These are phyloP conservation scores for Talaromyces sp. DNA, from an alignment of 2,329 filamentous ascomycete genomes.

Conservation along the genomic window DNA sequence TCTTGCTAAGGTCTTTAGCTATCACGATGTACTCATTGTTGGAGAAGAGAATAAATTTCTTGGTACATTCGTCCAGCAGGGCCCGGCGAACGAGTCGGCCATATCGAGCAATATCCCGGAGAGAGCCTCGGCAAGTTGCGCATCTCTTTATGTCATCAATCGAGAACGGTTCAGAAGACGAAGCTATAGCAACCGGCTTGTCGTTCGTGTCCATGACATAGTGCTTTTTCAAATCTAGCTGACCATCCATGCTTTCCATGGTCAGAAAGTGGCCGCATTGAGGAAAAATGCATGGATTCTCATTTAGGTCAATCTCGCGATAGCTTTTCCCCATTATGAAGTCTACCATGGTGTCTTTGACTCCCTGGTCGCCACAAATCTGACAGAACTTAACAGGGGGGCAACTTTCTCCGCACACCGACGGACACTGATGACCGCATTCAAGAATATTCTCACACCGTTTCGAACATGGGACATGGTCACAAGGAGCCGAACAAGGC, in stretches of 20 bases:
- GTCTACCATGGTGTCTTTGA: conserved; percentile 51
- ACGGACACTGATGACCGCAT: conserved; percentile 63
- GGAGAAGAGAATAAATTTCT: conserved; percentile 58
- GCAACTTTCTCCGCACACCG: conserved; percentile 61
- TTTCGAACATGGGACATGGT: conserved; percentile 60
- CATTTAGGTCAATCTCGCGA: conserved; percentile 52
- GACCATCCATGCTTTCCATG: conserved; percentile 55
- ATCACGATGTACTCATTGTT: conserved; percentile 41
- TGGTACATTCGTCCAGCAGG: conserved; percentile 58
- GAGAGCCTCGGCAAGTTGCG: conserved; percentile 55
- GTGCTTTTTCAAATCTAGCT: conserved; percentile 47
- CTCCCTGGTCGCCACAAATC: conserved; percentile 40
- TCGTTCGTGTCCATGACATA: conserved; percentile 23
- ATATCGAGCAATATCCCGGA: conserved; percentile 57
- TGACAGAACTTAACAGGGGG: conserved; percentile 53
- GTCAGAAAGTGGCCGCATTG: conserved; percentile 62
- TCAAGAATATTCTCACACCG: conserved; percentile 50
- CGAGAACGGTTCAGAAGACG: conserved; percentile 45
- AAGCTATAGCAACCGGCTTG: conserved; percentile 19
- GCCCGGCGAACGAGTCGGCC: conserved; percentile 57
- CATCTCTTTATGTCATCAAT: conserved; percentile 49
- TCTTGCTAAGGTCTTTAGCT: conserved; percentile 13
- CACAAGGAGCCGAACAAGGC: conserved; percentile 63
- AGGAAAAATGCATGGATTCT: conserved; percentile 58
- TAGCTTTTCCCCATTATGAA: conserved; percentile 53